Evolutionary conservation across 345 rosid species (phyloP).

Genomic region (Lepidium africanum): DNA sequence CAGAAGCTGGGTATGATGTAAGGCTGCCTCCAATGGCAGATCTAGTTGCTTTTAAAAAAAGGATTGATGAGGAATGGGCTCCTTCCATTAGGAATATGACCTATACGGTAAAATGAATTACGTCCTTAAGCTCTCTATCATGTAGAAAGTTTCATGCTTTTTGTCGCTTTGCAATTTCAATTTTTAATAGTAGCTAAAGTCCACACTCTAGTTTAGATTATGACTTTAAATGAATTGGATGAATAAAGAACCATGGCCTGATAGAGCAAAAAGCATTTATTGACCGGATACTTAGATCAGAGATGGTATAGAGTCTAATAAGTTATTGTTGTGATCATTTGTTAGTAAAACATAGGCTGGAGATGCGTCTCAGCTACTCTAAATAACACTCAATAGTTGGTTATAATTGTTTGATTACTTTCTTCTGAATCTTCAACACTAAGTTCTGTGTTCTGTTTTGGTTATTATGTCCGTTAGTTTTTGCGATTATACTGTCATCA

Average conservation of each 20-base stretch:
- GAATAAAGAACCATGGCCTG: neutral
- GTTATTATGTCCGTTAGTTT: no score
- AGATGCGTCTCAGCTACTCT: neutral
- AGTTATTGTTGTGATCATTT: neutral
- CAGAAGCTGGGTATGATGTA: slow-evolving; percentile 84
- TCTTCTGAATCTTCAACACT: neutral
- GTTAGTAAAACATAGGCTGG: neutral
- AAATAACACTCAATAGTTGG: neutral
- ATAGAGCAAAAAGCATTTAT: neutral
- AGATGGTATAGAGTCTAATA: neutral
- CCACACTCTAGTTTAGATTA: neutral
- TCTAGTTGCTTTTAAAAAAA: slow-evolving; percentile 50
- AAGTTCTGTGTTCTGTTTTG: no score
- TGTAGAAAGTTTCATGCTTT: neutral
- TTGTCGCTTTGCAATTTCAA: neutral
- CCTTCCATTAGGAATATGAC: slow-evolving; percentile 73
- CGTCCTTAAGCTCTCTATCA: neutral
- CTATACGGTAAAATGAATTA: slow-evolving; percentile 35
- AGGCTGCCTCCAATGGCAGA: slow-evolving; percentile 78
- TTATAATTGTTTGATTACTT: neutral
- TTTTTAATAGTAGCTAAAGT: neutral
- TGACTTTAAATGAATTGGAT: neutral
- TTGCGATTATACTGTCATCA: no score
- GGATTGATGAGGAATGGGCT: slow-evolving; percentile 85
- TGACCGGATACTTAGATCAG: neutral